phyloP scores from a whole-genome alignment of 192 early-diverging fungal genomes.

The Entophlyctis luteolus region DNA sequence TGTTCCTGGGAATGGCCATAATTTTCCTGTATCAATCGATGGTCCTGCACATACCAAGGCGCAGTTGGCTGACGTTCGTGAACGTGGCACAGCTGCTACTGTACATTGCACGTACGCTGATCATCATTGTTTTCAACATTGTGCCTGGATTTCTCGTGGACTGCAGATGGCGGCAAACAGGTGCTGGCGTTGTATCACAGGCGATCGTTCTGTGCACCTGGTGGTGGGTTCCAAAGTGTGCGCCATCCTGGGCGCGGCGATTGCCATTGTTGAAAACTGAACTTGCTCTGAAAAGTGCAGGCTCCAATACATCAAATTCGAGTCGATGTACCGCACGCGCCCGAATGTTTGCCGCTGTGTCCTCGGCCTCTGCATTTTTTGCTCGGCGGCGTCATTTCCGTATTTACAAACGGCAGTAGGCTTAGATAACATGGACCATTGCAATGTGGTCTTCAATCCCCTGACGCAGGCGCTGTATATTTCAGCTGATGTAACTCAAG shows the following conservation, averaged over 20 bases:
- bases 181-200: constrained; percentile 8
- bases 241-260: no score
- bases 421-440: constrained; percentile 14
- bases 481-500: constrained; percentile 19
- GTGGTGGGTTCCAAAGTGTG: no score
- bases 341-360: constrained; percentile 5
- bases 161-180: constrained; percentile 20
- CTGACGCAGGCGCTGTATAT: constrained; percentile 8
- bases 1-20: constrained; percentile 17
- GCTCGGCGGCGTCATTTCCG: constrained; percentile 17
- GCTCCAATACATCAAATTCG: constrained; percentile 28
- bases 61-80: constrained; percentile 21
- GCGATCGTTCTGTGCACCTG: constrained; percentile 12
- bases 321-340: constrained; percentile 19
- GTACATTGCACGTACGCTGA: constrained; percentile 15
- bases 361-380: constrained; percentile 10
- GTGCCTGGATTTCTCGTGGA: constrained; percentile 9
- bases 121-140: constrained; percentile 26
- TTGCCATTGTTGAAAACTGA: no score
- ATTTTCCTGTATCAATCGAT: constrained; percentile 22
- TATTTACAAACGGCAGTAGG: constrained; percentile 1
- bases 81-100: constrained; percentile 10
- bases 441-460: not conserved
- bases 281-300: no score
- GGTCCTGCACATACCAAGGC: not conserved